Evolutionary conservation across 768 basidiomycete species (phyloP).

Genomic region (Leccinum arenicola): DNA sequence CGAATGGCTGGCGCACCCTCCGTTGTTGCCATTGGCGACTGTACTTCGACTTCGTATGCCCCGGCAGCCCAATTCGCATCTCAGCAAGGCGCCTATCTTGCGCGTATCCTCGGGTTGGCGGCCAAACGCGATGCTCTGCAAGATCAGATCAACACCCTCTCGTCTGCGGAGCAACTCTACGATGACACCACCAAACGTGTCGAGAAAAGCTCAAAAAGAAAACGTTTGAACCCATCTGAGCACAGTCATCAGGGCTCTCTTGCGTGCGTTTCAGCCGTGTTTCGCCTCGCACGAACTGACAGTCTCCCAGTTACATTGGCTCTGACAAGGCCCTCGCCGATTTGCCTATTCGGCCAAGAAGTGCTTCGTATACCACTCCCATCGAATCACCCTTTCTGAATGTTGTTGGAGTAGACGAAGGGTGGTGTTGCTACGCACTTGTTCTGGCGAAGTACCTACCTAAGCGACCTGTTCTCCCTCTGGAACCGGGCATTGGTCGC

Average conservation of each 20-base stretch:
- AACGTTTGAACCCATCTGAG: slow-evolving; percentile 82
- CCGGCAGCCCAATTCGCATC: slow-evolving; percentile 97
- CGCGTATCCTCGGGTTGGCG: slow-evolving; percentile 72
- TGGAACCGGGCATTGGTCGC: slow-evolving; percentile 88
- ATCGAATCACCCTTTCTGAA: not conserved
- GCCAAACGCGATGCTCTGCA: slow-evolving; percentile 70
- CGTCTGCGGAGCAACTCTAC: slow-evolving; percentile 21
- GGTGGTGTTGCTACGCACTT: slow-evolving; percentile 83
- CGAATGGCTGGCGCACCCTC: slow-evolving; percentile 72
- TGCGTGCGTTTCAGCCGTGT: slow-evolving; percentile 45
- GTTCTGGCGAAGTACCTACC: slow-evolving; percentile 91
- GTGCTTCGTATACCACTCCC: slow-evolving; percentile 32
- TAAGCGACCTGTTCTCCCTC: slow-evolving; percentile 93
- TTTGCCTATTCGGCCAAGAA: slow-evolving; percentile 88
- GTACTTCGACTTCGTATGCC: slow-evolving; percentile 89
- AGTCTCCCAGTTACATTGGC: slow-evolving; percentile 68
- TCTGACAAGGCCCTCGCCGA: slow-evolving; percentile 98
- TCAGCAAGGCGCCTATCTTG: slow-evolving; percentile 93
- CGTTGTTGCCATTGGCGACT: slow-evolving; percentile 93
- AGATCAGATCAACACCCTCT: slow-evolving; percentile 33
- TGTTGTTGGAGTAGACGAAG: slow-evolving; percentile 69
- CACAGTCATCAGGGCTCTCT: slow-evolving; percentile 98
- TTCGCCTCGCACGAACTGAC: not conserved
- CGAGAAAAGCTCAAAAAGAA: slow-evolving; percentile 56
- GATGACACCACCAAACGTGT: slow-evolving; percentile 44